Percentiles rank a stretch among this genome's conserved stretches.
Conservation (phyloP, 2,329 filamentous ascomycete genomes). For the Waltergamsia citrina region DNA sequence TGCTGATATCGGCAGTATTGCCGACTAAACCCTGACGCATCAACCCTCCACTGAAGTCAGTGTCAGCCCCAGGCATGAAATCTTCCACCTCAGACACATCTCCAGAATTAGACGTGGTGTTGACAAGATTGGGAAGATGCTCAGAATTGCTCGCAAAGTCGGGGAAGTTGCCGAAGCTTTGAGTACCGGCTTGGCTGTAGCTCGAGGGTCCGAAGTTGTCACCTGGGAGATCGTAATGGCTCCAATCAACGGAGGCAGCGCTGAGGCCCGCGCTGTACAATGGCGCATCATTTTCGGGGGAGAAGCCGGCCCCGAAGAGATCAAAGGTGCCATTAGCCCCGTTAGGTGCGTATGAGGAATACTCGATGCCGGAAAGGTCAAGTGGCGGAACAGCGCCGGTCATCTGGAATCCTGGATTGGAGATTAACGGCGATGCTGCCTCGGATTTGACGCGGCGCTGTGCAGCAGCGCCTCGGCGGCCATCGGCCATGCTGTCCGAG, state of each 20-base stretch:
- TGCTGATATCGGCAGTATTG: slow-evolving; percentile 32
- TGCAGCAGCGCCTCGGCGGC: slow-evolving; percentile 13
- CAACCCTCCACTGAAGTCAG: slow-evolving; percentile 35
- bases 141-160: slow-evolving; percentile 44
- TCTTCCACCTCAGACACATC: slow-evolving; percentile 61
- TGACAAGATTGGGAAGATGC: slow-evolving; percentile 43
- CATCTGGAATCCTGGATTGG: slow-evolving; percentile 38
- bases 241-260: slow-evolving; percentile 37
- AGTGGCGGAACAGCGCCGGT: slow-evolving; percentile 43
- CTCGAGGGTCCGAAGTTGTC: slow-evolving; percentile 41
- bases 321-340: slow-evolving; percentile 33
- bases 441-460: slow-evolving; percentile 51
- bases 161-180: slow-evolving; percentile 39
- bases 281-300: slow-evolving; percentile 43
- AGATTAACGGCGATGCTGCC: slow-evolving; percentile 48
- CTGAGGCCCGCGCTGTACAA: slow-evolving; percentile 54
- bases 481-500: slow-evolving; percentile 13
- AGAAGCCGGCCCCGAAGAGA: slow-evolving; percentile 35
- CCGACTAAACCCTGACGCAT: slow-evolving; percentile 36
- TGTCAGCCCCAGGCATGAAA: slow-evolving; percentile 35
- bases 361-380: slow-evolving; percentile 47
- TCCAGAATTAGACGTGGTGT: slow-evolving; percentile 52
- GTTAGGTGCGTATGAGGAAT: slow-evolving; percentile 35
- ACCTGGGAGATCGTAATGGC: slow-evolving; percentile 32
- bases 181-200: slow-evolving; percentile 42